These are phyloP conservation scores for Talaromyces wortmannii DNA, from an alignment of 495 filamentous ascomycete species.

Conservation along the genomic window DNA sequence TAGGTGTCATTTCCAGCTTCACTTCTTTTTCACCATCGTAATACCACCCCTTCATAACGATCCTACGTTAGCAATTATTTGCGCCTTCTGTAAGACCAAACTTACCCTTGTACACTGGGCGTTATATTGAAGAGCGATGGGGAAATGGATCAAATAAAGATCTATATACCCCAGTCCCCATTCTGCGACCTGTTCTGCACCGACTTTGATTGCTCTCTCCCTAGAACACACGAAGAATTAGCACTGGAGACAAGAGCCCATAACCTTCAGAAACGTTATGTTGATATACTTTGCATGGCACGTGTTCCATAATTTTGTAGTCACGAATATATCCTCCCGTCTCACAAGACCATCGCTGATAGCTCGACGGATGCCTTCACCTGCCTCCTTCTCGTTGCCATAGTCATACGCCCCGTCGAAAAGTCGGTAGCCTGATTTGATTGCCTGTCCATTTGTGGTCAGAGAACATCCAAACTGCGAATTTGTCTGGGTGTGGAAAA, in stretches of 20 bases:
- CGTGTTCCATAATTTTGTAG: conserved; percentile 54
- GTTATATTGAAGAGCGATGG: conserved; percentile 27
- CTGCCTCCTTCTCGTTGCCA: neutral
- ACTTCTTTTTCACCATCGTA: no score
- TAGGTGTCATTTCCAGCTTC: conserved; percentile 27
- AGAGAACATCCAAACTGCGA: neutral
- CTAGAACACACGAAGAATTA: no score
- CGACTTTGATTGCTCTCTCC: no score
- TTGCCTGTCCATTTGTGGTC: neutral
- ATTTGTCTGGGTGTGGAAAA: neutral
- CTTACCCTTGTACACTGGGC: neutral
- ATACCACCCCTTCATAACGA: no score
- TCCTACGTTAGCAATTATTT: no score
- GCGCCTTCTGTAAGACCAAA: no score
- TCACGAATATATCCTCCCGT: conserved; percentile 46
- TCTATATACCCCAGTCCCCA: conserved; percentile 52
- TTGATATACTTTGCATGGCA: no score
- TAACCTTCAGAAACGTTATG: no score
- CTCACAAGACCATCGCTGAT: neutral
- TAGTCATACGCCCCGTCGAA: conserved; percentile 1
- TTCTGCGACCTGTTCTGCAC: conserved; percentile 42
- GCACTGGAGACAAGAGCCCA: no score
- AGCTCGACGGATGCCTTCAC: neutral
- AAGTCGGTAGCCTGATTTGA: neutral
- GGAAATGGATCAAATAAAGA: conserved; percentile 57